Conservation (phyloP, 352 stramenopile genomes). For the Aphanomyces cochlioides region DNA sequence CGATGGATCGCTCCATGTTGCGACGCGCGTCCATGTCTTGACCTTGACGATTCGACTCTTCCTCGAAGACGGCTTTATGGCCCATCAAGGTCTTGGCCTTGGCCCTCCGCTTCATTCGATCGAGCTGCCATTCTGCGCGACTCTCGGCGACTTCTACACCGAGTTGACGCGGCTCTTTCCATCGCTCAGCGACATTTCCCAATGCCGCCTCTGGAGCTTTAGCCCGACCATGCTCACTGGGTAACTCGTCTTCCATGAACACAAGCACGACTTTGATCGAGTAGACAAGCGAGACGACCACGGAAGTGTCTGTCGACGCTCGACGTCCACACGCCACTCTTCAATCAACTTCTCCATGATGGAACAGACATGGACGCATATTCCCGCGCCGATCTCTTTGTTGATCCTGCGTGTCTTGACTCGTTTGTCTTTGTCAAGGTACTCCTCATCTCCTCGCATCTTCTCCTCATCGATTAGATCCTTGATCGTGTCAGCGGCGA, state of each 20-base stretch:
- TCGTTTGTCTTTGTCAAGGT: constrained; percentile 71
- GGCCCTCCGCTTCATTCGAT: constrained; percentile 47
- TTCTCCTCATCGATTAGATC: too few species aligned
- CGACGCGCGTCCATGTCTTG: constrained; percentile 69
- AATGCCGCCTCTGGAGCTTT: constrained; percentile 63
- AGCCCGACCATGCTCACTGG: constrained; percentile 72
- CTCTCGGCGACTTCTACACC: constrained; percentile 49
- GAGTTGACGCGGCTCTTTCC: constrained; percentile 38
- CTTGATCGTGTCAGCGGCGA: constrained; percentile 42
- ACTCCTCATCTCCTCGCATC: too few species aligned
- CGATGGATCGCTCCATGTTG: constrained; percentile 46
- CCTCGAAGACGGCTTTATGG: constrained; percentile 49
- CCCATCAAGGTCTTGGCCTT: constrained; percentile 55
- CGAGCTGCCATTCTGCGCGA: constrained; percentile 65
- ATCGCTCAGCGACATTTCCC: constrained; percentile 32
- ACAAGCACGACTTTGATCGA: background rate
- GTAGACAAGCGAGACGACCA: constrained; percentile 54
- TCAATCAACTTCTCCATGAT: constrained; percentile 64
- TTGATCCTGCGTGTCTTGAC: constrained; percentile 45
- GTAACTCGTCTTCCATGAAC: background rate
- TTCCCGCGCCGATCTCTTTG: constrained; percentile 73
- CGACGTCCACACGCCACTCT: constrained; percentile 49
- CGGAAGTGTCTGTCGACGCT: constrained; percentile 57
- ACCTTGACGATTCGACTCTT: constrained; percentile 72
- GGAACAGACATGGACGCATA: constrained; percentile 82